Conservation (phyloP, 2,329 filamentous ascomycete species). For the Cytospora leucostoma region DNA sequence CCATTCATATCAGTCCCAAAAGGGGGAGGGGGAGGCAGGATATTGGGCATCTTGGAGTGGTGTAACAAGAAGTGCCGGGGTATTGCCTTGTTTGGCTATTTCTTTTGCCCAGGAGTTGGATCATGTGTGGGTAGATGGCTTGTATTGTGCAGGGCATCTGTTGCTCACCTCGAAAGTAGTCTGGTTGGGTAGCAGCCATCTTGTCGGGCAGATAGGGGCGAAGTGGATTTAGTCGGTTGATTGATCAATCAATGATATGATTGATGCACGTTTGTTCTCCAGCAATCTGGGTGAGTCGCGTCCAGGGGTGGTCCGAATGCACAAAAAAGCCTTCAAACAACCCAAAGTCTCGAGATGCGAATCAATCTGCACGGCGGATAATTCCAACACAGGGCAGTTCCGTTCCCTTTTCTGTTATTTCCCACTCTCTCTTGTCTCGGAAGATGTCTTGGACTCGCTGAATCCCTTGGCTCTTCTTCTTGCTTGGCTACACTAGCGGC, state of each 20-base stretch:
- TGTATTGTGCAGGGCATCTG: conserved; percentile 14
- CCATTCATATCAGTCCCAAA: conserved; percentile 5
- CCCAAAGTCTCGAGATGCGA: conserved; percentile 6
- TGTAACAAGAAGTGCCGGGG: conserved; percentile 7
- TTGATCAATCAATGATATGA: conserved; percentile 10
- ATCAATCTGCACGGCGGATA: conserved; percentile 13
- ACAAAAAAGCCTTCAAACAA: conserved; percentile 21
- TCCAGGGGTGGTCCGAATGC: conserved; percentile 20
- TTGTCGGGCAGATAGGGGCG: conserved; percentile 17
- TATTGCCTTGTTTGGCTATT: conserved; percentile 14
- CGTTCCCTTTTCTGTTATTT: conserved; percentile 2
- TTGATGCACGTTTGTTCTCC: conserved; percentile 22
- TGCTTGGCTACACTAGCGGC: conserved; percentile 17
- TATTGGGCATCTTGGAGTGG: background rate
- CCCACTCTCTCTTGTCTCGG: conserved; percentile 12
- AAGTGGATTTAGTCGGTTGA: background rate
- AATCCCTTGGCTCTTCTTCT: conserved; percentile 18
- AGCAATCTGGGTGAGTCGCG: conserved; percentile 12
- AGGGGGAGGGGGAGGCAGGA: conserved; percentile 6
- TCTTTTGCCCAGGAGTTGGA: conserved; percentile 8
- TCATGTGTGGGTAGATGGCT: conserved; percentile 17
- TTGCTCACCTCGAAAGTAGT: conserved; percentile 23
- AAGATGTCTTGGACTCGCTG: conserved; percentile 23
- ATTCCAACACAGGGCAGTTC: conserved; percentile 14
- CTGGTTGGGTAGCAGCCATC: conserved; percentile 27